Evolutionary conservation across 2,329 filamentous ascomycete species (phyloP).

Genomic region (Huntiella moniliformis): DNA sequence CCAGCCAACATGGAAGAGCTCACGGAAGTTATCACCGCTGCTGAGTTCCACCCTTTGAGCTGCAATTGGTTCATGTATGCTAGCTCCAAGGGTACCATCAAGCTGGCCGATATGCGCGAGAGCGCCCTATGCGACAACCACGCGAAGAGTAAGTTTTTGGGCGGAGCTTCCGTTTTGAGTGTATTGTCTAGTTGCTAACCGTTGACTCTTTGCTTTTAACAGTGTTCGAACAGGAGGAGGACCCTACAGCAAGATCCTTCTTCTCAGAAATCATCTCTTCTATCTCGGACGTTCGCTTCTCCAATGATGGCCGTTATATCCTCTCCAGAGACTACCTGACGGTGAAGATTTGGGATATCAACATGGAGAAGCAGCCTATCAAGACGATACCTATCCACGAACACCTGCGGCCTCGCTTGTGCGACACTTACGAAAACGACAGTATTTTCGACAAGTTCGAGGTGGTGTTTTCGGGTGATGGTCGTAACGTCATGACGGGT

Average conservation of each 20-base stretch:
- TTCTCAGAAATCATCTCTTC: constrained; percentile 99
- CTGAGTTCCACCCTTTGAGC: constrained; percentile 89
- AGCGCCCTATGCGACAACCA: constrained; percentile 92
- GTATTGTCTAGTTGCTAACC: background rate
- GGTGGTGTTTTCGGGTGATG: constrained; percentile 94
- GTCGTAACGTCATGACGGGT: constrained; percentile 98
- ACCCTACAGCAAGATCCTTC: constrained; percentile 90
- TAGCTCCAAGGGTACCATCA: constrained; percentile 97
- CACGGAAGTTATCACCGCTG: constrained; percentile 95
- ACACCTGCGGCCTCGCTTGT: constrained; percentile 79
- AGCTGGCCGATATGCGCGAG: constrained; percentile 95
- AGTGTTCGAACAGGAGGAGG: constrained; percentile 99
- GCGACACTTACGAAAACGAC: constrained; percentile 98
- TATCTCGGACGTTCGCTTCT: constrained; percentile 96
- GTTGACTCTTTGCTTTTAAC: constrained; percentile 2
- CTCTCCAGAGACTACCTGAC: constrained; percentile 94
- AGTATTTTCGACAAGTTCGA: constrained; percentile 99
- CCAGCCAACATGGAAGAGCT: constrained; percentile 99
- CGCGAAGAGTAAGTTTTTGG: constrained; percentile 51
- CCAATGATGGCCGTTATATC: constrained; percentile 88
- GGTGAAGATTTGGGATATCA: constrained; percentile 99
- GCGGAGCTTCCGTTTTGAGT: background rate
- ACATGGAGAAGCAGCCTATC: constrained; percentile 92
- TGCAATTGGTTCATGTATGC: constrained; percentile 99
- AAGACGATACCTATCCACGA: constrained; percentile 99